A percentile compares a stretch with the other conserved stretches of the same genome.
phyloP scores from a whole-genome alignment of 148 eudicot species.

The Camellia japonica region DNA sequence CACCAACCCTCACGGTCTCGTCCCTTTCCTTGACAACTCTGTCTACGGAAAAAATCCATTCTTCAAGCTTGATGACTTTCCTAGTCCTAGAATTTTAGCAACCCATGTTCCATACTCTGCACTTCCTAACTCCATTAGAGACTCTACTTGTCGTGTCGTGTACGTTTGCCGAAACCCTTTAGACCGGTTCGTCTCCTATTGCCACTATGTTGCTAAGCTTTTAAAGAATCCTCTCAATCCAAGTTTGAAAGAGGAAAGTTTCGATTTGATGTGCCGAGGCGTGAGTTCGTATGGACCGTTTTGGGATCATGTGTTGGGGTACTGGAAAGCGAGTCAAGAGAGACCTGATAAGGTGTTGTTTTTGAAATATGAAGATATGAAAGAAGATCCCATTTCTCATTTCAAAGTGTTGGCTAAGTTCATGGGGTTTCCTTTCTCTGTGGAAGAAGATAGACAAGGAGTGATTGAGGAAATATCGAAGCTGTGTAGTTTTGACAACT shows the following conservation, averaged over 20 bases:
- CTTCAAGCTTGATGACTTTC: background rate
- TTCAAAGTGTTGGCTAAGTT: background rate
- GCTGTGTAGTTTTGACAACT: conserved; percentile 13
- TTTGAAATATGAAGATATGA: conserved; percentile 18
- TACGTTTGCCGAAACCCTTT: background rate
- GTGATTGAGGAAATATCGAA: background rate
- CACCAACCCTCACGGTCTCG: conserved; percentile 8
- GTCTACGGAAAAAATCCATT: background rate
- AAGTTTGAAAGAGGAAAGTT: background rate
- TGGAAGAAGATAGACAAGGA: background rate
- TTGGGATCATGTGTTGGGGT: background rate
- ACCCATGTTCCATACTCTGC: background rate
- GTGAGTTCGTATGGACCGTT: background rate
- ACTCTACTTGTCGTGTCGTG: background rate
- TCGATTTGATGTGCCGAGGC: conserved; percentile 3
- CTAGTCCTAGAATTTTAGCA: background rate
- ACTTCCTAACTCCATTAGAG: background rate
- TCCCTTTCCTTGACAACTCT: background rate
- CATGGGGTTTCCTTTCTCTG: background rate
- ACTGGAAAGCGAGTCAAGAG: conserved; percentile 13
- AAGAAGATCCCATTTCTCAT: background rate
- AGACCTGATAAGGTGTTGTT: conserved; percentile 9
- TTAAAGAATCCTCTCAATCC: too few species aligned
- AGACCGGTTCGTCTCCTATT: background rate
- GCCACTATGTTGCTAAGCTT: background rate